These are phyloP conservation scores for Auriscalpium vulgare DNA, from an alignment of 768 basidiomycete genomes.

Conservation along the genomic window DNA sequence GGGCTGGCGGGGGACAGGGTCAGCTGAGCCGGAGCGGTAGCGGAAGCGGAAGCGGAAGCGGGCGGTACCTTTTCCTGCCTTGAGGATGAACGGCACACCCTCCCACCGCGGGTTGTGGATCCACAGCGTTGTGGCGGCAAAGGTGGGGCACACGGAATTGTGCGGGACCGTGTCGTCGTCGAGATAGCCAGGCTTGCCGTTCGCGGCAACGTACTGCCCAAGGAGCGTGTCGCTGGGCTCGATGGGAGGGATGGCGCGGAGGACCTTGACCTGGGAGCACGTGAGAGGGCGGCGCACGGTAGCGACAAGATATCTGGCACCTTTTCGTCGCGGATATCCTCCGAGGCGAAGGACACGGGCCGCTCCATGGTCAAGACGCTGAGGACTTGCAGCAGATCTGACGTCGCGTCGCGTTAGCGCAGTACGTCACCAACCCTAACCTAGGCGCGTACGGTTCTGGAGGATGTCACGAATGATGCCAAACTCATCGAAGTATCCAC, in stretches of 20 bases:
- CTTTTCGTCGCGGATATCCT: constrained; percentile 99
- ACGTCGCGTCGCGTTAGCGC: background rate
- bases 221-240: constrained; percentile 72
- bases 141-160: constrained; percentile 89
- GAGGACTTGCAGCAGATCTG: constrained; percentile 92
- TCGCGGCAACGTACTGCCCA: constrained; percentile 85
- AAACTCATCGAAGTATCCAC: constrained; percentile 99
- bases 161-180: constrained; percentile 95
- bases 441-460: constrained; percentile 81
- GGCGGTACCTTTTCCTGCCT: constrained; percentile 85
- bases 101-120: constrained; percentile 98
- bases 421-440: background rate
- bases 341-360: constrained; percentile 93
- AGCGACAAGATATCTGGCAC: constrained; percentile 30
- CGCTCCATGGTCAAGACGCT: constrained; percentile 96
- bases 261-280: constrained; percentile 78
- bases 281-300: constrained; percentile 13
- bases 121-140: constrained; percentile 82
- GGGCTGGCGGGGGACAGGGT: constrained; percentile 39
- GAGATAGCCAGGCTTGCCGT: constrained; percentile 97
- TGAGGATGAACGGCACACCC: constrained; percentile 96
- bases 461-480: constrained; percentile 97
- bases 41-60: background rate
- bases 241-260: constrained; percentile 85
- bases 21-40: background rate